Evolutionary conservation across 768 basidiomycete species (phyloP).

Genomic region (Mycena filopes): DNA sequence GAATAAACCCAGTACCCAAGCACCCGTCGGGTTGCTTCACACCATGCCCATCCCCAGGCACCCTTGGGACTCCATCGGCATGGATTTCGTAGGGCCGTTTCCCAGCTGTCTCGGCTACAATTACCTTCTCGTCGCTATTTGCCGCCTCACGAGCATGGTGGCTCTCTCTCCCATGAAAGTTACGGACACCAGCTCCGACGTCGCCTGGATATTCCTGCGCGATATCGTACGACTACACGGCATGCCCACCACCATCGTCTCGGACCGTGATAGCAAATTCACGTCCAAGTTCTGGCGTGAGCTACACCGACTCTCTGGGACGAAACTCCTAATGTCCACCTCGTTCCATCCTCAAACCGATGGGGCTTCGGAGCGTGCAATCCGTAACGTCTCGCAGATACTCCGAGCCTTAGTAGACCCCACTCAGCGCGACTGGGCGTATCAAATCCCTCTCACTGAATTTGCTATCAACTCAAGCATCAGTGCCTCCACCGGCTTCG

Average conservation of each 20-base stretch:
- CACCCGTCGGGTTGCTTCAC: slow-evolving; percentile 28
- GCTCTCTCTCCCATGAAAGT: slow-evolving; percentile 2
- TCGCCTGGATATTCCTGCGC: slow-evolving; percentile 19
- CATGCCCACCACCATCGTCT: slow-evolving; percentile 31
- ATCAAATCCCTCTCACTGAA: too few species aligned
- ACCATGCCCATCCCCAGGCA: slow-evolving; percentile 33
- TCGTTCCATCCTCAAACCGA: too few species aligned
- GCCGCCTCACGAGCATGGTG: too few species aligned
- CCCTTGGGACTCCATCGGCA: slow-evolving; percentile 43
- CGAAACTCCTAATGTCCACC: too few species aligned
- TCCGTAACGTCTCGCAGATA: too few species aligned
- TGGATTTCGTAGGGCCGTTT: slow-evolving; percentile 48
- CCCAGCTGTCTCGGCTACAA: slow-evolving; percentile 37
- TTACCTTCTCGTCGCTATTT: slow-evolving; percentile 14
- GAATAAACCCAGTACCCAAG: neutral
- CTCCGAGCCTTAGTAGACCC: too few species aligned
- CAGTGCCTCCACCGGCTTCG: too few species aligned
- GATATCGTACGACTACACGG: slow-evolving; percentile 31
- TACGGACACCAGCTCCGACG: slow-evolving; percentile 4
- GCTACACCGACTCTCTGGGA: too few species aligned
- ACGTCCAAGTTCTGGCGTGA: too few species aligned
- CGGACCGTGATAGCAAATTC: slow-evolving; percentile 42
- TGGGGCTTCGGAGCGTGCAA: too few species aligned
- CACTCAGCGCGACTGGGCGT: too few species aligned
- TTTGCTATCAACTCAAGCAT: too few species aligned